A percentile compares a stretch with the other conserved stretches of the same genome.
Evolutionary conservation across 257 asterid species (phyloP).

Genomic region (Ocimum tenuiflorum): DNA sequence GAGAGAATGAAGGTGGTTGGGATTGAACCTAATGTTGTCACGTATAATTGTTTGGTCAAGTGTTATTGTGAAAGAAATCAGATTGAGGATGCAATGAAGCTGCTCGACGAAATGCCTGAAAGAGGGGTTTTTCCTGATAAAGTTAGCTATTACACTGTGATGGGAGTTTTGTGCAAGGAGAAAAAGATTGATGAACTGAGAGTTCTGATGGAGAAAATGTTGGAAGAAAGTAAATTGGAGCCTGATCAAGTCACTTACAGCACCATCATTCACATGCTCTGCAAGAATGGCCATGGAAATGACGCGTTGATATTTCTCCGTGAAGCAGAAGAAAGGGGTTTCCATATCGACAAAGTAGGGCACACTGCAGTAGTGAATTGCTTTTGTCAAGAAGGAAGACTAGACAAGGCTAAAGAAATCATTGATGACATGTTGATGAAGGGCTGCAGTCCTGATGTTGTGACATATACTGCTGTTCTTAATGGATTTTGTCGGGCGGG

Average conservation of each 20-base stretch:
- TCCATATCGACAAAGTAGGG: constrained; percentile 61
- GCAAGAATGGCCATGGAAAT: constrained; percentile 61
- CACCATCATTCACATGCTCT: constrained; percentile 66
- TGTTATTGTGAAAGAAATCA: constrained; percentile 66
- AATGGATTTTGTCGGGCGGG: constrained; percentile 62
- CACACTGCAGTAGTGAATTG: constrained; percentile 58
- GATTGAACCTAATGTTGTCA: constrained; percentile 52
- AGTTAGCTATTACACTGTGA: constrained; percentile 65
- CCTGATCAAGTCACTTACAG: constrained; percentile 75
- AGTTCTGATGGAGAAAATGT: constrained; percentile 62
- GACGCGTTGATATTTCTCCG: constrained; percentile 62
- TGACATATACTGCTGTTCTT: constrained; percentile 78
- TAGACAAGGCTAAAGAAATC: too few species aligned
- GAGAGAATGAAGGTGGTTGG: constrained; percentile 76
- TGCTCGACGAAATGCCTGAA: too few species aligned
- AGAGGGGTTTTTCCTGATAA: constrained; percentile 33
- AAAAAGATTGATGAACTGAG: constrained; percentile 53
- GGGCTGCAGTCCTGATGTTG: constrained; percentile 81
- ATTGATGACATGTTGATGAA: constrained; percentile 50
- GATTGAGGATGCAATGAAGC: constrained; percentile 18
- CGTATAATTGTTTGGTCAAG: constrained; percentile 79
- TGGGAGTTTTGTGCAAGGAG: constrained; percentile 63
- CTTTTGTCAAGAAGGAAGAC: too few species aligned
- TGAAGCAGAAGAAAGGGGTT: constrained; percentile 71
- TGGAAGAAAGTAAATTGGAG: constrained; percentile 42